Percentiles rank a stretch among this genome's conserved stretches.
These are phyloP conservation scores for Ceratocystiopsis sp. DNA, from an alignment of 2,329 filamentous ascomycete genomes.

Conservation along the genomic window DNA sequence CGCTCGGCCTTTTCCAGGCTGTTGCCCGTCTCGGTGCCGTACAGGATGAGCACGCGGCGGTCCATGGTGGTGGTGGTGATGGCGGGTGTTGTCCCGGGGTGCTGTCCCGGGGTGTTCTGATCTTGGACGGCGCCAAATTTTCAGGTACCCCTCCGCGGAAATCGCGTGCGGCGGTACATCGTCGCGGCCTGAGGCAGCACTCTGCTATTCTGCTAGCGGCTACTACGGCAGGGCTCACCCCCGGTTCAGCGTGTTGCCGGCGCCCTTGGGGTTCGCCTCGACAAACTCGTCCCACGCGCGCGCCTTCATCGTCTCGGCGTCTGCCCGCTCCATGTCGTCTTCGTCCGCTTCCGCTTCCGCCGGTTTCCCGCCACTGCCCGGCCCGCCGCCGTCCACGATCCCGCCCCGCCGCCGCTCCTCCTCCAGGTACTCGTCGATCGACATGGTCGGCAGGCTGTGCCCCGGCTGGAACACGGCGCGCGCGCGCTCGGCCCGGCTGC, in stretches of 20 bases:
- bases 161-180: no score
- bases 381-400: conserved; percentile 81
- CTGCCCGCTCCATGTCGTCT: conserved; percentile 74
- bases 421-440: conserved; percentile 91
- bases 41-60: conserved; percentile 57
- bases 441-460: conserved; percentile 93
- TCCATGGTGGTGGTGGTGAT: no score
- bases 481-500: conserved; percentile 56
- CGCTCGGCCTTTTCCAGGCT: conserved; percentile 83
- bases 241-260: conserved; percentile 70
- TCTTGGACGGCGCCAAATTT: no score
- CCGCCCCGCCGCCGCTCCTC: conserved; percentile 73
- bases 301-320: conserved; percentile 84
- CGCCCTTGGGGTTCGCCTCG: conserved; percentile 73
- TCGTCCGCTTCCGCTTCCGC: conserved; percentile 83
- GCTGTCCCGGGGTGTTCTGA: no score
- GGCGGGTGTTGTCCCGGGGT: no score
- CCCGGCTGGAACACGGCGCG: conserved; percentile 75
- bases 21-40: conserved; percentile 91
- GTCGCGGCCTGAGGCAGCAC: no score
- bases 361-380: conserved; percentile 47
- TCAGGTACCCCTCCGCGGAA: no score
- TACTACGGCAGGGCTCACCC: no score
- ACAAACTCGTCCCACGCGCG: conserved; percentile 89
- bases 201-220: no score